Evolutionary conservation across 768 basidiomycete genomes (phyloP).

Genomic region (Lactarius psammicola): DNA sequence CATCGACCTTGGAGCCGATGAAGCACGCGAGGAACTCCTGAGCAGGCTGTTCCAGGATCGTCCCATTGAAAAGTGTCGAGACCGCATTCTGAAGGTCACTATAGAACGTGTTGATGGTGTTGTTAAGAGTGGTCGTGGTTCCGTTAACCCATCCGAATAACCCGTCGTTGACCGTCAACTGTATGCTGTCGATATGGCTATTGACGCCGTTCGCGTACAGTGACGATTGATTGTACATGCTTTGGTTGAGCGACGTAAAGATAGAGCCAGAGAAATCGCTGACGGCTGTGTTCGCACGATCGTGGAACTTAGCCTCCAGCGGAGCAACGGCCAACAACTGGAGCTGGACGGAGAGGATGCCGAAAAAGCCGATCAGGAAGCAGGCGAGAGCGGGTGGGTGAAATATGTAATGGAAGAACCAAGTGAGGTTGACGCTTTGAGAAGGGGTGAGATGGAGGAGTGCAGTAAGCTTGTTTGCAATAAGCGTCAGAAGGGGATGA

Average conservation of each 20-base stretch:
- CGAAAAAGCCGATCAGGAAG: slow-evolving; percentile 90
- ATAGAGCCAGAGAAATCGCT: slow-evolving; percentile 70
- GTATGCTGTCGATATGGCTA: slow-evolving; percentile 60
- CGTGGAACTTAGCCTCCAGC: slow-evolving; percentile 64
- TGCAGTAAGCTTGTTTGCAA: slow-evolving; percentile 53
- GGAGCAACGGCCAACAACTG: slow-evolving; percentile 81
- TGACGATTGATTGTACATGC: slow-evolving; percentile 79
- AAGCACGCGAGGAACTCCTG: slow-evolving; percentile 88
- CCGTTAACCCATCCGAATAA: slow-evolving; percentile 95
- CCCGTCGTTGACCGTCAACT: slow-evolving; percentile 78
- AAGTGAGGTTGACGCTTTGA: slow-evolving; percentile 70
- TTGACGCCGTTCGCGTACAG: slow-evolving; percentile 81
- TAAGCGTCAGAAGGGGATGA: slow-evolving; percentile 71
- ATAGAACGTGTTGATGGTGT: slow-evolving; percentile 85
- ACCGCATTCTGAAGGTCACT: slow-evolving; percentile 78
- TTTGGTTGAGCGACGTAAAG: slow-evolving; percentile 71
- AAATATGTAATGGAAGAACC: slow-evolving; percentile 90
- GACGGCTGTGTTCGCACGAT: slow-evolving; percentile 57
- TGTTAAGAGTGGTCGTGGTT: slow-evolving; percentile 85
- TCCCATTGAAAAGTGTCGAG: slow-evolving; percentile 75
- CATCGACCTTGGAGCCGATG: slow-evolving; percentile 87
- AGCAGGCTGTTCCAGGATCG: slow-evolving; percentile 75
- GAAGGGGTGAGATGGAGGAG: slow-evolving; percentile 55
- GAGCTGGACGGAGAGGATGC: slow-evolving; percentile 79
- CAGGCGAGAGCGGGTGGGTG: slow-evolving; percentile 89